phyloP scores from a whole-genome alignment of 805 yeast species.

The Monosporozyma aerobia region DNA sequence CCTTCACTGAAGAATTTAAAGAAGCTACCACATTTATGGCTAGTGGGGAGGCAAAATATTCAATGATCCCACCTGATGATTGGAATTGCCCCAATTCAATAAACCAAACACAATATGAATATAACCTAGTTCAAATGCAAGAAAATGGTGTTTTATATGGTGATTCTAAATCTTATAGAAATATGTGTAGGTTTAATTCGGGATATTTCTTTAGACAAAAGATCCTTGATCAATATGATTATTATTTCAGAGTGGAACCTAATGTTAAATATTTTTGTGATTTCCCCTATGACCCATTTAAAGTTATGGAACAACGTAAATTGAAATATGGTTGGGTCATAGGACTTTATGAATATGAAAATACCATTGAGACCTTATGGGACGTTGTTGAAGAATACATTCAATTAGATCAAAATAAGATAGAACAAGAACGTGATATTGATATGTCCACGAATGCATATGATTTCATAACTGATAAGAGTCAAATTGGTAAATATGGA shows the following conservation, averaged over 20 bases:
- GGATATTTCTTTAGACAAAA: constrained; percentile 83
- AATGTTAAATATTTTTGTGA: constrained; percentile 84
- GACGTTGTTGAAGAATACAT: constrained; percentile 57
- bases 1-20: constrained; percentile 54
- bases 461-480: constrained; percentile 42
- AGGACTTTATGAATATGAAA: constrained; percentile 68
- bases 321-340: constrained; percentile 87
- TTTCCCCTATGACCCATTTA: constrained; percentile 75
- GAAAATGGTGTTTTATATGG: constrained; percentile 54
- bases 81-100: constrained; percentile 79
- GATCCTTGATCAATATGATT: constrained; percentile 62
- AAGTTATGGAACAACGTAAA: constrained; percentile 61
- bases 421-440: constrained; percentile 19
- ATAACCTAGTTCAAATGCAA: constrained; percentile 36
- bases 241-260: constrained; percentile 95
- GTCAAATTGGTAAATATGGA: constrained; percentile 34
- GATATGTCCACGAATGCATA: constrained; percentile 25
- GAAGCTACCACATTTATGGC: constrained; percentile 53
- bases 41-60: constrained; percentile 55
- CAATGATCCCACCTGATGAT: constrained; percentile 52
- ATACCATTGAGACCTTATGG: constrained; percentile 85
- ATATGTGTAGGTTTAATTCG: constrained; percentile 93
- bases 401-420: constrained; percentile 37
- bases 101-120: constrained; percentile 46
- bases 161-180: constrained; percentile 59